phyloP scores from a whole-genome alignment of 208 protist species.

The Jaenimonas drosophilae region DNA sequence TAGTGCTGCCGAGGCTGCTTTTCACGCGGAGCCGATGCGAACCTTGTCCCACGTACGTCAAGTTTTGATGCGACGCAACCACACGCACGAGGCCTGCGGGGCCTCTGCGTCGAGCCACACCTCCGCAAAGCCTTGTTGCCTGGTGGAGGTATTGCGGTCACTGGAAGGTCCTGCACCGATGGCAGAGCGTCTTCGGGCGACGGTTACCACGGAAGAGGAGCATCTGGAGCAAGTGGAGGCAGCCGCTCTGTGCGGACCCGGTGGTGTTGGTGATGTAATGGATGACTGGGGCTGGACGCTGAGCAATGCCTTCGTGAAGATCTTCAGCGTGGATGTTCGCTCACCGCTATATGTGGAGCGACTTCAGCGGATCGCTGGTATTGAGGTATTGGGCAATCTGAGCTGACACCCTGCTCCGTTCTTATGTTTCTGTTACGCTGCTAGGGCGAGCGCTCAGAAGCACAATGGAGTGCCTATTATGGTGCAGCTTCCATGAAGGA shows the following conservation, averaged over 20 bases:
- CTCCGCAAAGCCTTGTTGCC: neutral
- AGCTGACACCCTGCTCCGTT: neutral
- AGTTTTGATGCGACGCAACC: too few species aligned
- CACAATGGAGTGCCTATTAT: neutral
- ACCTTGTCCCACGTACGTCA: constrained; percentile 18
- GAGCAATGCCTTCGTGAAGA: constrained; percentile 40
- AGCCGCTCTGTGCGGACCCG: neutral
- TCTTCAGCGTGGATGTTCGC: constrained; percentile 55
- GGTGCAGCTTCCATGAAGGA: neutral
- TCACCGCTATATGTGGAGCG: constrained; percentile 54
- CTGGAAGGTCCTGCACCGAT: neutral
- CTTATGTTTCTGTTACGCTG: neutral
- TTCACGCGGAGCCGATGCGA: constrained; percentile 31
- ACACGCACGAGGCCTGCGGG: neutral
- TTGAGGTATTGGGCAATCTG: neutral
- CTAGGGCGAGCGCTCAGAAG: neutral
- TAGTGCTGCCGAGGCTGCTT: constrained; percentile 13
- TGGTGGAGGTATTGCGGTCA: neutral
- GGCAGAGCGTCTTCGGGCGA: neutral
- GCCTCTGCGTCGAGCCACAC: neutral
- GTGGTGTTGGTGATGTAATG: constrained; percentile 15
- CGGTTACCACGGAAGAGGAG: neutral
- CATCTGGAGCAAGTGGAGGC: neutral
- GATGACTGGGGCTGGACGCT: constrained; percentile 82
- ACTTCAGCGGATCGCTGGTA: constrained; percentile 24